These are phyloP conservation scores for Gracilaria gracilis DNA, from an alignment of 23 red algal species.

Conservation along the genomic window DNA sequence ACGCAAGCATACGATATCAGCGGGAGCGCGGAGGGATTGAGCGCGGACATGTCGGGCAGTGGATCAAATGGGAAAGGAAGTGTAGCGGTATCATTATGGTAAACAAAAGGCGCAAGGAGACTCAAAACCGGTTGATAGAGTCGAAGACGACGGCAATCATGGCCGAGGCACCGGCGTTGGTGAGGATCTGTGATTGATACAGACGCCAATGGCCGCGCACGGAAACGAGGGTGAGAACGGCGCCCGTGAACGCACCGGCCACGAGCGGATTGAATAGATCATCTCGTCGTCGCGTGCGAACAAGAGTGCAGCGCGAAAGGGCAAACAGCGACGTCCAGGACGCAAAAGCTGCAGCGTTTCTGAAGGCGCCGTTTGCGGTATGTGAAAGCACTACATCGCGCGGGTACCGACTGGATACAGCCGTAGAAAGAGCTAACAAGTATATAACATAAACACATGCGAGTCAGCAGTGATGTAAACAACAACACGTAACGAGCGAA, in stretches of 20 bases:
- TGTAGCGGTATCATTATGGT: not conserved
- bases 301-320: slow-evolving; percentile 30
- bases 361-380: slow-evolving; percentile 18
- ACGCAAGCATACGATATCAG: slow-evolving; percentile 44
- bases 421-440: slow-evolving; percentile 57
- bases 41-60: not conserved
- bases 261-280: slow-evolving; percentile 60
- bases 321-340: slow-evolving; percentile 48
- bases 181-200: slow-evolving; percentile 32
- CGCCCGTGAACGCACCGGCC: slow-evolving; percentile 52
- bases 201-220: slow-evolving; percentile 52
- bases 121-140: slow-evolving; percentile 38
- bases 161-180: slow-evolving; percentile 54
- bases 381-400: slow-evolving; percentile 29
- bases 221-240: slow-evolving; percentile 27
- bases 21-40: slow-evolving; percentile 34
- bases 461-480: not conserved
- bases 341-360: slow-evolving; percentile 48
- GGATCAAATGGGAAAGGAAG: not conserved
- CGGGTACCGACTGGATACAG: slow-evolving; percentile 20
- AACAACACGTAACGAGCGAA: no score
- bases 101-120: not conserved
- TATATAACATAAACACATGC: not conserved
- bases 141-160: slow-evolving; percentile 61
- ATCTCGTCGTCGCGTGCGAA: slow-evolving; percentile 20